Evolutionary conservation across 1,284 basidiomycete species (phyloP).

Genomic region (Ustilago tritici): DNA sequence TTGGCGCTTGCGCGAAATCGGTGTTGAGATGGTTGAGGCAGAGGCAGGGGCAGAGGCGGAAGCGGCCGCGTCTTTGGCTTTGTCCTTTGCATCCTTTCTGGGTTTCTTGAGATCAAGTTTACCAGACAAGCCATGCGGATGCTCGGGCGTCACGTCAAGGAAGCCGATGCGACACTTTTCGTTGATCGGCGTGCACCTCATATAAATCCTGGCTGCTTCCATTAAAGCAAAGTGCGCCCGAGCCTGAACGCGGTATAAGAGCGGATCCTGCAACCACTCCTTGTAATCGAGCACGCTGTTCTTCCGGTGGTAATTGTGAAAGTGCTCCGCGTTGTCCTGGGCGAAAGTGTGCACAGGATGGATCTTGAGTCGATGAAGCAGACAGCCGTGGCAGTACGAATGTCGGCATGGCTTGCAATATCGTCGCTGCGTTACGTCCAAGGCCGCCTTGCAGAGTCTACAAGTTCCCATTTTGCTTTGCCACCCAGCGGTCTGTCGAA

Average conservation of each 20-base stretch:
- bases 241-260: slow-evolving; percentile 27
- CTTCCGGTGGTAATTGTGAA: slow-evolving; percentile 39
- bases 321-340: slow-evolving; percentile 22
- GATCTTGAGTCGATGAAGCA: slow-evolving; percentile 40
- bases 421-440: slow-evolving; percentile 35
- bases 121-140: slow-evolving; percentile 34
- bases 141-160: slow-evolving; percentile 29
- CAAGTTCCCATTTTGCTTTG: slow-evolving; percentile 25
- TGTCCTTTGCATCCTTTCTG: slow-evolving; percentile 9
- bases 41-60: slow-evolving; percentile 11
- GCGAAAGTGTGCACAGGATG: slow-evolving; percentile 48
- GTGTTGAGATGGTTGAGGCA: slow-evolving; percentile 2
- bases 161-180: slow-evolving; percentile 38
- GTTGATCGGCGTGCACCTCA: slow-evolving; percentile 27
- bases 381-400: slow-evolving; percentile 48
- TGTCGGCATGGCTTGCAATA: slow-evolving; percentile 41
- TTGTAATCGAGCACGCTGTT: slow-evolving; percentile 42
- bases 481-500: slow-evolving; percentile 18
- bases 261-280: slow-evolving; percentile 44
- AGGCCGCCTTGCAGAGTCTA: slow-evolving; percentile 36
- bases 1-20: slow-evolving; percentile 26
- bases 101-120: slow-evolving; percentile 21
- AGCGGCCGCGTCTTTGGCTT: slow-evolving; percentile 2
- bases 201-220: slow-evolving; percentile 40
- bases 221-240: slow-evolving; percentile 45